Conservation (phyloP, 352 stramenopile genomes). For the Pythium sp. region DNA sequence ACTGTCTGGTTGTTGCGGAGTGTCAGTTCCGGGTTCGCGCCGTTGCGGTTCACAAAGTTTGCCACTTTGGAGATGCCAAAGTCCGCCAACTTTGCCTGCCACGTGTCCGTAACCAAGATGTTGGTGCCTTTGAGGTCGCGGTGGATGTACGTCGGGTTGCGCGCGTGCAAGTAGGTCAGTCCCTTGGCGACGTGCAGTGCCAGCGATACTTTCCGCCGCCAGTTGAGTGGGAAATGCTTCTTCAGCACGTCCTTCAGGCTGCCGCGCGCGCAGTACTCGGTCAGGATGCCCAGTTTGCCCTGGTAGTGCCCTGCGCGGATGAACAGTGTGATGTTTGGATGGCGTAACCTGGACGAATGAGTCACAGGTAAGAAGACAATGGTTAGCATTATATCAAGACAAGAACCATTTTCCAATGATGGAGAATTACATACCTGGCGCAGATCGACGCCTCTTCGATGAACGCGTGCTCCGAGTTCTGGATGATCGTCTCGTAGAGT, state of each 20-base stretch:
- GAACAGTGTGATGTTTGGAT: conserved; percentile 76
- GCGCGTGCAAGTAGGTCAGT: conserved; percentile 73
- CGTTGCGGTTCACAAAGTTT: conserved; percentile 40
- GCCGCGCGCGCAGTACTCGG: conserved; percentile 63
- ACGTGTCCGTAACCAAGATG: conserved; percentile 75
- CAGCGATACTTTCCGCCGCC: conserved; percentile 58
- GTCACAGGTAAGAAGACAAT: not conserved
- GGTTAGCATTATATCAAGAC: not conserved
- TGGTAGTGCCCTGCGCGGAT: conserved; percentile 64
- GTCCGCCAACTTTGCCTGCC: conserved; percentile 72
- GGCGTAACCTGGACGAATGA: conserved; percentile 29
- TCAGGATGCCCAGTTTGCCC: conserved; percentile 60
- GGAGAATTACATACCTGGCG: conserved; percentile 17
- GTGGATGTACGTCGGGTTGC: conserved; percentile 68
- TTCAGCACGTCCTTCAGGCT: conserved; percentile 64
- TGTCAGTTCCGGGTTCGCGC: conserved; percentile 30
- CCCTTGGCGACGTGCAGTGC: conserved; percentile 68
- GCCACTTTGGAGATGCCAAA: conserved; percentile 75
- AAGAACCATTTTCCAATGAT: not conserved
- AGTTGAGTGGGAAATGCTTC: conserved; percentile 55
- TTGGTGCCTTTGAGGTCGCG: conserved; percentile 73
- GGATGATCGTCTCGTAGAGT: conserved; percentile 65
- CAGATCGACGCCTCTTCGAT: conserved; percentile 61
- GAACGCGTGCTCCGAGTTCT: conserved; percentile 58
- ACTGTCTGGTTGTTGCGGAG: conserved; percentile 22